phyloP scores from a whole-genome alignment of 2,329 filamentous ascomycete species.

The Venturia nashicola region DNA sequence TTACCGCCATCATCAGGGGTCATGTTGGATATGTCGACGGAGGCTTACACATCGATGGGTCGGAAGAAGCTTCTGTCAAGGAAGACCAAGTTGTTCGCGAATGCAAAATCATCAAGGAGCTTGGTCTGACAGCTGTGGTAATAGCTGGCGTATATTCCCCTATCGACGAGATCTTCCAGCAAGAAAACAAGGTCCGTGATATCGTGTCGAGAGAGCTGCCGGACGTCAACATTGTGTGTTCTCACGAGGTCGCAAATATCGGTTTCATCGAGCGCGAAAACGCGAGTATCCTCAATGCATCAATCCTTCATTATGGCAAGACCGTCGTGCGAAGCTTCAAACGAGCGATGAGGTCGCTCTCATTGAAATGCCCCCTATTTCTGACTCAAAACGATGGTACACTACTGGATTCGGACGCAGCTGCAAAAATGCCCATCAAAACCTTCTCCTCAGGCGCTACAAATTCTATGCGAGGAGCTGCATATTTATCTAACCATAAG shows the following conservation, averaged over 20 bases:
- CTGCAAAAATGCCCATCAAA: conserved; percentile 35
- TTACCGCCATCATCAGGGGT: conserved; percentile 35
- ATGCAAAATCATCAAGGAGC: conserved; percentile 31
- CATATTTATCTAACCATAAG: conserved; percentile 21
- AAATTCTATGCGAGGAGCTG: conserved; percentile 41
- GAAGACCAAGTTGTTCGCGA: conserved; percentile 33
- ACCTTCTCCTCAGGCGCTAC: conserved; percentile 41
- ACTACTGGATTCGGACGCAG: conserved; percentile 33
- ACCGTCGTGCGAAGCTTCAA: conserved; percentile 34
- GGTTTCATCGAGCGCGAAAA: conserved; percentile 40
- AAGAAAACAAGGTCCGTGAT: conserved; percentile 38
- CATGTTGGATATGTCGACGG: conserved; percentile 35
- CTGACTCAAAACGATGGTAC: conserved; percentile 43
- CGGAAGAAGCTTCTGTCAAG: conserved; percentile 27
- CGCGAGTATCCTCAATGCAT: conserved; percentile 38
- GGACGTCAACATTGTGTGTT: conserved; percentile 37
- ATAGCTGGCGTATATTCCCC: conserved; percentile 47
- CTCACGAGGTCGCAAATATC: conserved; percentile 37
- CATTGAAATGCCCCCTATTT: conserved; percentile 35
- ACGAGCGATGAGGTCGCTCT: conserved; percentile 31
- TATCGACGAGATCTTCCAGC: conserved; percentile 39
- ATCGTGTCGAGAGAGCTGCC: conserved; percentile 37
- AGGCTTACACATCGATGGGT: conserved; percentile 33
- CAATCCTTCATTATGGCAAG: conserved; percentile 34
- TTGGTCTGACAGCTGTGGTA: conserved; percentile 36